Evolutionary conservation across 2,329 filamentous ascomycete species (phyloP), one percentile per base, ranked within the genome.

Genomic region (Alternaria incomplexa): DNA sequence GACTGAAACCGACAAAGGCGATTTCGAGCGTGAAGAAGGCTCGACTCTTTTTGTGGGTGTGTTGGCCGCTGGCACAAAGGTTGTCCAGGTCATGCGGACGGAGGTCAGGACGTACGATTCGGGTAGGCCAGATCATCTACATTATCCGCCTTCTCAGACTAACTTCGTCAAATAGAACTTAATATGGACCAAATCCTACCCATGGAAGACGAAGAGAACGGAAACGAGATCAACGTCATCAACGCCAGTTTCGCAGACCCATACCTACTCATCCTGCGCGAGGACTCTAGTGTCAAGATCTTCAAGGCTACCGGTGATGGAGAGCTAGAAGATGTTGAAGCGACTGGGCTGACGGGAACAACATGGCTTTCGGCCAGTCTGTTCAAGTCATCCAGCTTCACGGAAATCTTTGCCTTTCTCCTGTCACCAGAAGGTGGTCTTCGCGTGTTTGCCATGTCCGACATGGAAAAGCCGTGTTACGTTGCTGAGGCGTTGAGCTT

Each of bases 41-140:
- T 88, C 90, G 30, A 97, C 96, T 0, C 86, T 98, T 50, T 91
- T 96, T 70, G 91, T 96, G 17, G 93, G 92, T 15, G 91, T 91
- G 0, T 88, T 99, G 79, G 91, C 91, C n/a, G 88, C 88, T 55
- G 89, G 92, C 63, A 92, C 88, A 75, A 89, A 93, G 62, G 90
- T 98, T 32, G 90, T 98, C 15, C 96, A 98, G 75, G 90, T 97
- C 3, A 85, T 97, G 56, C 91, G 90, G 67, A 93, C 90, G 2
- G 95, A 98, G 74, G 89, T 98, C 23, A 88, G 95, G 62, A 95
- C 91, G 64, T 99, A 97, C 72, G 94, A 98, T 78, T 90, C 90
- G 80, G 90, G 93, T 95, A 80, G 85, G 90, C 48, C 12, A 45
- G 4, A 6, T n/a, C 30, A 15, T 20, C 45, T 6, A 17, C 17